Conservation (phyloP, 192 early-diverging fungal species). For the Coemansia sp. region DNA sequence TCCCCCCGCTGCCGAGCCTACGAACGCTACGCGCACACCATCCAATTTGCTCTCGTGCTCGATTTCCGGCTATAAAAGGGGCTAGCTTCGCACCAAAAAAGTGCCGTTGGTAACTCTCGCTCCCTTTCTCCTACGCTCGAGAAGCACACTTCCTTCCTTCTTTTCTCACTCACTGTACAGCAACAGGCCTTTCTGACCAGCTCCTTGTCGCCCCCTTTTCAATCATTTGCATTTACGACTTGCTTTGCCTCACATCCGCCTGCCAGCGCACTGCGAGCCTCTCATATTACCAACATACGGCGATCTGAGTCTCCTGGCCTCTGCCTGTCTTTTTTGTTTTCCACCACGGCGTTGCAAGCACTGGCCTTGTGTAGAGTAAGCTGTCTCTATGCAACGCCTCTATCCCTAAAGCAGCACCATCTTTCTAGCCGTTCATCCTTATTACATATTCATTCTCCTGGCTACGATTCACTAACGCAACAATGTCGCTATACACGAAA, state of each 20-base stretch:
- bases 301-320: neutral
- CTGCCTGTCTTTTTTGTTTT: slow-evolving; percentile 1
- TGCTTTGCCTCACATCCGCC: neutral
- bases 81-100: neutral
- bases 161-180: neutral
- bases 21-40: neutral
- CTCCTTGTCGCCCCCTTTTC: neutral
- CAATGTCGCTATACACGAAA: slow-evolving; percentile 42
- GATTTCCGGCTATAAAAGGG: slow-evolving; percentile 4
- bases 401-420: slow-evolving; percentile 1
- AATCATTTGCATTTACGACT: neutral
- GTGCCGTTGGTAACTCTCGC: neutral
- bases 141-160: neutral
- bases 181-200: neutral
- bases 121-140: neutral
- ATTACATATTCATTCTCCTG: neutral
- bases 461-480: slow-evolving; percentile 8
- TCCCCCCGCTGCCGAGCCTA: neutral
- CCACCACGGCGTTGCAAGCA: neutral
- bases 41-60: neutral
- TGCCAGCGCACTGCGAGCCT: neutral
- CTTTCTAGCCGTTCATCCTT: neutral
- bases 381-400: neutral
- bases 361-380: neutral
- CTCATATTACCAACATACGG: neutral